phyloP scores from a whole-genome alignment of 2,329 filamentous ascomycete genomes.

The Calycina herbarum region DNA sequence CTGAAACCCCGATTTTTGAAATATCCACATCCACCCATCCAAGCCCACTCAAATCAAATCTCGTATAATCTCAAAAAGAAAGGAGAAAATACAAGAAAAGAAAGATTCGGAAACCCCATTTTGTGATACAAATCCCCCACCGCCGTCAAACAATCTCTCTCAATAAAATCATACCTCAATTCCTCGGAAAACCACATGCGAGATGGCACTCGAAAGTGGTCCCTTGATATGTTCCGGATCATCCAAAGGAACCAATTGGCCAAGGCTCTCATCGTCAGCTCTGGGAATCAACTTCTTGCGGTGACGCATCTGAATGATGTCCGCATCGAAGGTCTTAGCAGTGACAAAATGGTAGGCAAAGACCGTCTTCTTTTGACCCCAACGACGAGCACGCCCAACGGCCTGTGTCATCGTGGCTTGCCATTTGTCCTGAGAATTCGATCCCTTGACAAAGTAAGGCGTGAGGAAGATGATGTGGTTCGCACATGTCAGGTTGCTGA shows the following conservation, averaged over 20 bases:
- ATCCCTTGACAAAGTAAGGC: constrained; percentile 47
- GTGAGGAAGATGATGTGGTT: constrained; percentile 66
- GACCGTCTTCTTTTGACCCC: constrained; percentile 51
- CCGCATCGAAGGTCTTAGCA: constrained; percentile 17
- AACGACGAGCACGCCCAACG: constrained; percentile 59
- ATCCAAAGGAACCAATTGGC: background rate
- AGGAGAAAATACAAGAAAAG: background rate
- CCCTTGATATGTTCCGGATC: background rate
- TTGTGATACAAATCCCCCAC: background rate
- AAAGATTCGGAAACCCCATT: background rate
- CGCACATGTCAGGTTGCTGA: constrained; percentile 60
- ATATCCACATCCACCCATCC: background rate
- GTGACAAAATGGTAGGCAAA: constrained; percentile 51
- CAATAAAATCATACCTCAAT: background rate
- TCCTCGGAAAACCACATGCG: background rate
- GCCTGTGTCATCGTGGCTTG: constrained; percentile 61
- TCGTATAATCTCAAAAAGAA: background rate
- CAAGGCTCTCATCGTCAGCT: background rate
- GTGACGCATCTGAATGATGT: constrained; percentile 18
- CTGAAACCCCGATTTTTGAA: constrained; percentile 2
- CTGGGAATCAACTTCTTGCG: background rate
- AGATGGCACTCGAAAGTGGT: constrained; percentile 2
- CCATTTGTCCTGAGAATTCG: constrained; percentile 52
- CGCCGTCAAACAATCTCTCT: background rate
- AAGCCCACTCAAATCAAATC: background rate